Conservation (phyloP, 352 stramenopile genomes). For the Phytopythium oedochilum region DNA sequence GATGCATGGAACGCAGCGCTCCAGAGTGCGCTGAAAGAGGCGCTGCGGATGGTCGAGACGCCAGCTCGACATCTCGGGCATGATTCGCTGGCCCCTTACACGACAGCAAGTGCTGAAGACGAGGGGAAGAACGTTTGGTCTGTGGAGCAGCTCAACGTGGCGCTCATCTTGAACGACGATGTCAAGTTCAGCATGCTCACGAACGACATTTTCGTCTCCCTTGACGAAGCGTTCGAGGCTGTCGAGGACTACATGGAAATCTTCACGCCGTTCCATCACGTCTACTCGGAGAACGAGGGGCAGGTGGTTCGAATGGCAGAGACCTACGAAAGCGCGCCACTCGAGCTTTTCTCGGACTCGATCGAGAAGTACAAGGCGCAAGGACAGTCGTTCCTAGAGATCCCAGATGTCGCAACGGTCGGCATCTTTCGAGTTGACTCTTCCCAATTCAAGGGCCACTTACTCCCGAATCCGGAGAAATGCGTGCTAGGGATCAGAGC, state of each 20-base stretch:
- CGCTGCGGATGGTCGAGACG: constrained; percentile 85
- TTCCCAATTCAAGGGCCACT: constrained; percentile 71
- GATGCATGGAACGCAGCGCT: constrained; percentile 70
- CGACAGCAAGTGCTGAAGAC: constrained; percentile 74
- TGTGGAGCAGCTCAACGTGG: constrained; percentile 73
- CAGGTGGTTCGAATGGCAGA: constrained; percentile 60
- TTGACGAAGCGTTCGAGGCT: constrained; percentile 77
- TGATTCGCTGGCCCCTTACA: constrained; percentile 72
- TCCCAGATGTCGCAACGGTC: constrained; percentile 78
- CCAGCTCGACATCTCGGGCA: constrained; percentile 80
- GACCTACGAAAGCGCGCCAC: constrained; percentile 60
- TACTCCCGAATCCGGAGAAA: constrained; percentile 87
- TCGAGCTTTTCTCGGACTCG: constrained; percentile 78
- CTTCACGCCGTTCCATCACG: constrained; percentile 87
- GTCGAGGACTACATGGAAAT: constrained; percentile 88
- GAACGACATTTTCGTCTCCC: constrained; percentile 79
- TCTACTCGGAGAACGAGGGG: constrained; percentile 80
- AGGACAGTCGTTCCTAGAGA: constrained; percentile 72
- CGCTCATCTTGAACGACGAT: constrained; percentile 81
- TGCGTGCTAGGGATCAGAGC: constrained; percentile 81
- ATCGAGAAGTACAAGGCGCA: constrained; percentile 84
- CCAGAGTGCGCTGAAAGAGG: constrained; percentile 78
- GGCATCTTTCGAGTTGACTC: constrained; percentile 93
- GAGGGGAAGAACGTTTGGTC: constrained; percentile 82
- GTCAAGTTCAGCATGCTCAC: constrained; percentile 75